A percentile compares a stretch with the other conserved stretches of the same genome.
Conservation (phyloP, 768 basidiomycete genomes). For the Mycena haematopus region DNA sequence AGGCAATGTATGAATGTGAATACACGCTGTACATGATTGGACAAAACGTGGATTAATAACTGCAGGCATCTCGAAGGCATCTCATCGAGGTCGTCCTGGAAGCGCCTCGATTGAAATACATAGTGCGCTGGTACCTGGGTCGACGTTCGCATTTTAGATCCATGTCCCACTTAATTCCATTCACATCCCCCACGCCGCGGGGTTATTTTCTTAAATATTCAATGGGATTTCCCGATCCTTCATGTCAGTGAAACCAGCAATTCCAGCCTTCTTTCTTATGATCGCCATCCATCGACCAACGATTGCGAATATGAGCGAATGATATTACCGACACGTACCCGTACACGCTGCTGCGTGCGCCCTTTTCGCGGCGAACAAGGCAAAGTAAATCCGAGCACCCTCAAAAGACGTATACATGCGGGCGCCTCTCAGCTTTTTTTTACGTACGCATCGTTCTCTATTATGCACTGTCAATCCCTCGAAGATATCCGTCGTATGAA, state of each 20-base stretch:
- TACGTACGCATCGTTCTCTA: background rate
- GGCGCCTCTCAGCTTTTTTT: background rate
- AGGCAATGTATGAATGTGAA: background rate
- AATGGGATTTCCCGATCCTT: too few species aligned
- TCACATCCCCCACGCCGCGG: too few species aligned
- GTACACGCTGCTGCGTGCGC: background rate
- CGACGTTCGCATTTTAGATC: too few species aligned
- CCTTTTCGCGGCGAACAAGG: constrained; percentile 17
- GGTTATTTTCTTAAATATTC: too few species aligned
- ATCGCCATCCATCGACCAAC: background rate
- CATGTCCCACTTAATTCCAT: background rate
- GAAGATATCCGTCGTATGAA: background rate
- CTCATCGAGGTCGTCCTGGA: too few species aligned
- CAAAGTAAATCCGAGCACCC: background rate
- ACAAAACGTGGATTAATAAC: background rate
- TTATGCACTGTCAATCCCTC: background rate
- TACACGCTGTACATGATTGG: background rate
- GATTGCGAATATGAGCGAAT: too few species aligned
- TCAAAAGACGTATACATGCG: background rate
- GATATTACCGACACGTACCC: background rate
- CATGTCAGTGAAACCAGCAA: too few species aligned
- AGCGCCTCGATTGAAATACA: too few species aligned
- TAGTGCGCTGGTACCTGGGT: too few species aligned
- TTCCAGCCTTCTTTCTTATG: too few species aligned
- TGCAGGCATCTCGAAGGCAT: too few species aligned